phyloP scores from a whole-genome alignment of 495 filamentous ascomycete genomes.

The Trichoderma reesei region DNA sequence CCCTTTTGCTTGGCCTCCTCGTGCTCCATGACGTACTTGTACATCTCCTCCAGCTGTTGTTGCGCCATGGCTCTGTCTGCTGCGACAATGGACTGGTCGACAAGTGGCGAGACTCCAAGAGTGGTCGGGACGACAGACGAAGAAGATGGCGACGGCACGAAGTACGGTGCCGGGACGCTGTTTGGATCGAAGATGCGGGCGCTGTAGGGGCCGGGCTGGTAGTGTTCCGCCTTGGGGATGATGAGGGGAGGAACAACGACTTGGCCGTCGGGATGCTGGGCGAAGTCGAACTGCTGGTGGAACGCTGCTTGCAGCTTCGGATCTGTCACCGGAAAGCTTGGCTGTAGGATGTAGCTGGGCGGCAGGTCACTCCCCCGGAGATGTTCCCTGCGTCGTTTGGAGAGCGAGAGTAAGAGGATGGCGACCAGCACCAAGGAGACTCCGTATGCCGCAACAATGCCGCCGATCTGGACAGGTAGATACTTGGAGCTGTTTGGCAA shows the following conservation, averaged over 20 bases:
- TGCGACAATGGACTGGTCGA: conserved; percentile 67
- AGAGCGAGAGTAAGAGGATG: conserved; percentile 46
- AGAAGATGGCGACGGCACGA: conserved; percentile 29
- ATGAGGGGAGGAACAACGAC: background rate
- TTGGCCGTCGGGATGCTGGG: background rate
- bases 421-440: conserved; percentile 60
- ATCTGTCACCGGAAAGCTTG: conserved; percentile 2
- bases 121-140: conserved; percentile 27
- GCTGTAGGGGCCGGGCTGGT: conserved; percentile 34
- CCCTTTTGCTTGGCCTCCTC: conserved; percentile 57
- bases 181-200: conserved; percentile 20
- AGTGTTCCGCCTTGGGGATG: conserved; percentile 13
- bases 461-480: conserved; percentile 66
- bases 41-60: conserved; percentile 78
- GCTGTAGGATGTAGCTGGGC: background rate
- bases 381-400: conserved; percentile 33
- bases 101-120: conserved; percentile 32
- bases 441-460: conserved; percentile 71
- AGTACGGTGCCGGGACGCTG: conserved; percentile 41
- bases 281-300: background rate
- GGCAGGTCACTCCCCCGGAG: conserved; percentile 13
- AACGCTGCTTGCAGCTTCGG: background rate
- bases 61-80: conserved; percentile 63
- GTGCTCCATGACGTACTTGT: conserved; percentile 83
- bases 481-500: conserved; percentile 44